Evolutionary conservation across 306 rosid species (phyloP).

Genomic region (Hippophae rhamnoides): DNA sequence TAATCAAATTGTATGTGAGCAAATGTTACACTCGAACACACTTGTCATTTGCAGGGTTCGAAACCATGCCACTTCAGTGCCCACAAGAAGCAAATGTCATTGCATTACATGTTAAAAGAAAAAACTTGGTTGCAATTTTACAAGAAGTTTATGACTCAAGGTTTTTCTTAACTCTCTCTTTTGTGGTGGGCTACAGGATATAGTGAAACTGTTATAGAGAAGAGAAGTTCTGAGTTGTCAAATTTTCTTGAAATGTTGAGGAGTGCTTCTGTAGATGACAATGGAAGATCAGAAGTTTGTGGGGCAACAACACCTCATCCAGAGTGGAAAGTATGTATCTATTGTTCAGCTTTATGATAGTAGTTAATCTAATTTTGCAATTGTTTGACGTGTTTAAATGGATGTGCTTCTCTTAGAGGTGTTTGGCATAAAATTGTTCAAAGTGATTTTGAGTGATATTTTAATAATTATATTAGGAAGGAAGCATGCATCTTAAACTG

Average conservation of each 20-base stretch:
- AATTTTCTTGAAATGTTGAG: conserved; percentile 79
- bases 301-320: conserved; percentile 23
- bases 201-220: conserved; percentile 37
- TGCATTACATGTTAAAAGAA: not conserved
- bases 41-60: too few relatives aligned
- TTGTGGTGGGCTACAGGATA: conserved; percentile 35
- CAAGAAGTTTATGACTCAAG: not conserved
- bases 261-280: conserved; percentile 46
- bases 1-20: not conserved
- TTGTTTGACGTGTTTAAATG: not conserved
- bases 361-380: conserved; percentile 14
- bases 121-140: conserved; percentile 2
- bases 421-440: too few relatives aligned
- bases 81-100: too few relatives aligned
- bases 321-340: conserved; percentile 71
- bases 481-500: too few relatives aligned
- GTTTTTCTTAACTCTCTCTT: not conserved
- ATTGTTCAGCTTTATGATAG: conserved; percentile 7
- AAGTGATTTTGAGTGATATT: too few relatives aligned
- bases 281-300: conserved; percentile 19
- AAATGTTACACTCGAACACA: not conserved
- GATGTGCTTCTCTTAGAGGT: too few relatives aligned
- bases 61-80: too few relatives aligned
- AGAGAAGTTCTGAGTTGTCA: conserved; percentile 49
- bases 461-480: too few relatives aligned